These are phyloP conservation scores for Brassica balearica DNA, from an alignment of 441 rosid genomes.

Conservation along the genomic window DNA sequence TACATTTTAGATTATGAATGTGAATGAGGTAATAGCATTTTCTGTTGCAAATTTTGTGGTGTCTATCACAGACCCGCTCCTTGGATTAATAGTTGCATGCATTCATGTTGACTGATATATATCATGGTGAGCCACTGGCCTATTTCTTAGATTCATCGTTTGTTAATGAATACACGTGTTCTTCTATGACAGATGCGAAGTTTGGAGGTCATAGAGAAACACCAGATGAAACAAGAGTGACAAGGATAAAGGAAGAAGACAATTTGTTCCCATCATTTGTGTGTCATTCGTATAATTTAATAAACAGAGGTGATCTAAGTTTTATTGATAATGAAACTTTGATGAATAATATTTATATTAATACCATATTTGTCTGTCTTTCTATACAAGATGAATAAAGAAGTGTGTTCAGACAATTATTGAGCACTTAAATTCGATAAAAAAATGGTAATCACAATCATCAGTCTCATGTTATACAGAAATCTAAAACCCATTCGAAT, in stretches of 20 bases:
- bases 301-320: not conserved
- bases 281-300: not conserved
- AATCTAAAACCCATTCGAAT: not conserved
- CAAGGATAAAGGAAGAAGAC: not conserved
- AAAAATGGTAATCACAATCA: not conserved
- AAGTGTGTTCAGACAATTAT: not conserved
- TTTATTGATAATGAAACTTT: not conserved
- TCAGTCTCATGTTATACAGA: not conserved
- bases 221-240: not conserved
- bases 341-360: not conserved
- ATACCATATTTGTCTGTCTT: not conserved
- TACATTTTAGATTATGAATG: not conserved
- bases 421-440: not conserved
- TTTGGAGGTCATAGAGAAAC: not conserved
- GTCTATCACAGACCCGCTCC: not conserved
- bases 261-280: not conserved
- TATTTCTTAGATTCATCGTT: constrained; percentile 1
- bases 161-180: constrained; percentile 1
- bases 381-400: not conserved
- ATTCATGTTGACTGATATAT: not conserved
- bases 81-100: not conserved
- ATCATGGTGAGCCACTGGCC: not conserved
- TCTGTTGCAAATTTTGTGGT: not conserved
- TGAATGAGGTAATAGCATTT: not conserved
- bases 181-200: not conserved